Conservation (phyloP, 2,329 filamentous ascomycete genomes). For the Neonectria punicea region DNA sequence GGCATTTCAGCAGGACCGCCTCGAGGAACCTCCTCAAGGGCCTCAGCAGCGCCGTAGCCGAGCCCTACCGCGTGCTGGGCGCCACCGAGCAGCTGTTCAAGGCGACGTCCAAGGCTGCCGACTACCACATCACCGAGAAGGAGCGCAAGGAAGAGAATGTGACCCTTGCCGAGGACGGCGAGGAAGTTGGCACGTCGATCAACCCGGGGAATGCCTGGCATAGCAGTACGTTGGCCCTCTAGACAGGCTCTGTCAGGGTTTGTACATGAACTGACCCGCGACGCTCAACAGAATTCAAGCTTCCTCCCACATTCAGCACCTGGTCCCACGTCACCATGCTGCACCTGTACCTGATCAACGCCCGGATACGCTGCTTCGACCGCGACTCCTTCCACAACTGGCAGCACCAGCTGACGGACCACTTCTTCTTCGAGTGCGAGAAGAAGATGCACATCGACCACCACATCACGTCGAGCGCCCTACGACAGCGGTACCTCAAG, state of each 20-base stretch:
- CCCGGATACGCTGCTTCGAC: constrained; percentile 83
- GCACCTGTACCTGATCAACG: constrained; percentile 92
- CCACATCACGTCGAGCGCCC: constrained; percentile 68
- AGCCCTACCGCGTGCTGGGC: constrained; percentile 79
- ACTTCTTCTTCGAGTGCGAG: constrained; percentile 93
- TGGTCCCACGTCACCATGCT: constrained; percentile 98
- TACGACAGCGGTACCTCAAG: constrained; percentile 77
- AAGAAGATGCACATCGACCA: constrained; percentile 85
- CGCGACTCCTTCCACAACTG: constrained; percentile 75
- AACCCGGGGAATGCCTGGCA: constrained; percentile 70
- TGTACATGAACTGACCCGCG: constrained; percentile 8
- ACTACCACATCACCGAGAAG: constrained; percentile 79
- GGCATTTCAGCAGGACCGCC: constrained; percentile 52
- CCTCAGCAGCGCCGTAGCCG: constrained; percentile 47
- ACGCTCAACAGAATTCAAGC: constrained; percentile 71
- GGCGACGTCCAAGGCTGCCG: constrained; percentile 76
- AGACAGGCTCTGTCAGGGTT: not conserved
- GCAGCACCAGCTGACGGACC: constrained; percentile 91
- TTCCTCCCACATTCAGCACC: constrained; percentile 89
- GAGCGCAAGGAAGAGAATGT: constrained; percentile 73
- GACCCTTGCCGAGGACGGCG: constrained; percentile 78
- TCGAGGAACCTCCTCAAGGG: constrained; percentile 48
- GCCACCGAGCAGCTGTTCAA: constrained; percentile 83
- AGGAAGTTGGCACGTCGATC: constrained; percentile 74
- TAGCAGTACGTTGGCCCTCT: constrained; percentile 65